Percentiles rank a stretch among this genome's conserved stretches.
phyloP scores from a whole-genome alignment of 2,329 filamentous ascomycete species.

The Uncinocarpus reesii region DNA sequence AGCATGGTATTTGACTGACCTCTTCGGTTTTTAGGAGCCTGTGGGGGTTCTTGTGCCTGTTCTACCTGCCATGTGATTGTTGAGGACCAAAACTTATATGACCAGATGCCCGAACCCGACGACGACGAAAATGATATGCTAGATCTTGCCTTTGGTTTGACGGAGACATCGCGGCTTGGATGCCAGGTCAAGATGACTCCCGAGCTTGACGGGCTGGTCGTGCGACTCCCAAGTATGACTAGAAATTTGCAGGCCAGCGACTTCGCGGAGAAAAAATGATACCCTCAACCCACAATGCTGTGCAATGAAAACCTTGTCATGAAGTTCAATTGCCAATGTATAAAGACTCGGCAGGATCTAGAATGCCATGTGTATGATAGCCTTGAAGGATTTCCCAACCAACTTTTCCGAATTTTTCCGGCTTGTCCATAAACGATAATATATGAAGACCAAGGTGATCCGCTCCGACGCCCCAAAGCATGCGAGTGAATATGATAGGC shows the following conservation, averaged over 20 bases:
- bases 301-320: too few relatives aligned
- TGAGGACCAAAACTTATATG: constrained; percentile 59
- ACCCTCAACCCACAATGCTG: too few relatives aligned
- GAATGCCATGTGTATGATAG: constrained; percentile 14
- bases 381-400: constrained; percentile 6
- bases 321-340: not conserved
- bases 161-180: constrained; percentile 71
- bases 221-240: constrained; percentile 85
- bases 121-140: constrained; percentile 85
- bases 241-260: constrained; percentile 92
- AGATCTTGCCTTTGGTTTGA: constrained; percentile 79
- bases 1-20: not conserved
- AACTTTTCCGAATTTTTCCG: constrained; percentile 4
- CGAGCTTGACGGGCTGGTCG: constrained; percentile 74
- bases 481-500: constrained; percentile 24
- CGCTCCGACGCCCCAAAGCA: constrained; percentile 44
- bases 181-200: constrained; percentile 89
- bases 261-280: constrained; percentile 48
- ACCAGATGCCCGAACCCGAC: constrained; percentile 65
- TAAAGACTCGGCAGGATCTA: not conserved
- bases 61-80: constrained; percentile 90
- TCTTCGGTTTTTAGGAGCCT: constrained; percentile 52
- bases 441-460: constrained; percentile 13
- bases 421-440: constrained; percentile 12
- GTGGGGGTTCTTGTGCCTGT: constrained; percentile 86